A percentile compares a stretch with the other conserved stretches of the same genome.
These are phyloP conservation scores for Alloascoidea africana DNA, from an alignment of 805 yeast species.

Conservation along the genomic window DNA sequence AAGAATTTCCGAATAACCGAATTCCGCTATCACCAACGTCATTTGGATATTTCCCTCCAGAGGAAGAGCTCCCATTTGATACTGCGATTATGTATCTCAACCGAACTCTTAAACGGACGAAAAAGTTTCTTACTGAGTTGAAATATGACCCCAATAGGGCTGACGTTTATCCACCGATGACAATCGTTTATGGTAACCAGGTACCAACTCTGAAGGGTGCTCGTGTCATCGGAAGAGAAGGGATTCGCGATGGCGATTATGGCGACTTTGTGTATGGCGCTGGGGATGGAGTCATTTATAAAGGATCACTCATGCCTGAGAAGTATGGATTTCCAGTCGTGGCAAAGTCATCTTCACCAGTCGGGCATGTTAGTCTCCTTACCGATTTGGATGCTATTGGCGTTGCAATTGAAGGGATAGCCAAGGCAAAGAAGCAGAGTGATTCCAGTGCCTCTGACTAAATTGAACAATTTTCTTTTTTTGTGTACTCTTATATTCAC, in stretches of 20 bases:
- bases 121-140: slow-evolving; percentile 39
- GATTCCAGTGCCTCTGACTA: not conserved
- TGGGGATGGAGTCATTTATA: slow-evolving; percentile 89
- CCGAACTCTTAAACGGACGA: slow-evolving; percentile 45
- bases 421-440: slow-evolving; percentile 5
- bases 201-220: slow-evolving; percentile 83
- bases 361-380: slow-evolving; percentile 73
- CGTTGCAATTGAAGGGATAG: slow-evolving; percentile 50
- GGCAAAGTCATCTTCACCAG: slow-evolving; percentile 44
- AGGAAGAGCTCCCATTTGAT: slow-evolving; percentile 23
- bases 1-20: slow-evolving; percentile 2
- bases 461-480: no score
- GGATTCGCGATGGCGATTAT: slow-evolving; percentile 56
- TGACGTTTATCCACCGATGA: slow-evolving; percentile 63
- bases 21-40: slow-evolving; percentile 4
- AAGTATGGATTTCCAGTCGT: slow-evolving; percentile 53
- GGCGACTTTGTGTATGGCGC: slow-evolving; percentile 71
- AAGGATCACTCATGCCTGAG: slow-evolving; percentile 72
- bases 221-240: slow-evolving; percentile 43
- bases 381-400: slow-evolving; percentile 63
- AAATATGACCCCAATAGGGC: slow-evolving; percentile 32
- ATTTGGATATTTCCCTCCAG: slow-evolving; percentile 3
- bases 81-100: slow-evolving; percentile 52
- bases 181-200: slow-evolving; percentile 62
- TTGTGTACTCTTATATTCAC: no score